Evolutionary conservation across 202 grass and related monocot genomes (phyloP).

Genomic region (Elaeis oleifera): DNA sequence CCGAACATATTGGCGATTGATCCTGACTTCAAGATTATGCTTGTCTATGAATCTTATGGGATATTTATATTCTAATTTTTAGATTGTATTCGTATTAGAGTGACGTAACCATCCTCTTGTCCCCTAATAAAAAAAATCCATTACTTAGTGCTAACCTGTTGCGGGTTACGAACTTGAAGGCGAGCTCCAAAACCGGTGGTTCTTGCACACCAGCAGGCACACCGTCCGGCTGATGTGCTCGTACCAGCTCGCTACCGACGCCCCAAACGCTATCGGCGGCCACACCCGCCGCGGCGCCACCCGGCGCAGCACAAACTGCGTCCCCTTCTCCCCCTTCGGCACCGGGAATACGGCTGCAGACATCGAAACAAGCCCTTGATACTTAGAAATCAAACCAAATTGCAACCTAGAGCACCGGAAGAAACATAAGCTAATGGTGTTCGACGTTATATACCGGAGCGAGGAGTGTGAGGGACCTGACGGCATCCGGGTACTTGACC

Average conservation of each 20-base stretch:
- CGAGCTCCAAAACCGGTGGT: neutral
- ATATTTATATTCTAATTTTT: too few species aligned
- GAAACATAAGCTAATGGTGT: too few species aligned
- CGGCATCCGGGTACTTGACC: neutral
- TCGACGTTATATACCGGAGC: neutral
- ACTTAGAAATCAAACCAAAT: too few species aligned
- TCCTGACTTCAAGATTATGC: too few species aligned
- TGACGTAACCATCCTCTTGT: too few species aligned
- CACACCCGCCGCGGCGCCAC: conserved; percentile 15
- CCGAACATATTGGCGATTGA: too few species aligned
- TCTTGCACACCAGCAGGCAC: neutral
- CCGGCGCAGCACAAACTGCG: conserved; percentile 3
- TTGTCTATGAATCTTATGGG: too few species aligned
- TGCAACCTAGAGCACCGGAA: too few species aligned
- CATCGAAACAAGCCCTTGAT: too few species aligned
- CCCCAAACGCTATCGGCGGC: conserved; percentile 1
- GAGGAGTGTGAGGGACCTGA: conserved; percentile 3
- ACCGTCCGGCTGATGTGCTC: conserved; percentile 12
- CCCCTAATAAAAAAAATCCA: too few species aligned
- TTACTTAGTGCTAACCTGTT: too few species aligned
- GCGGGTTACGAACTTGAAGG: neutral
- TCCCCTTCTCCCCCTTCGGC: neutral
- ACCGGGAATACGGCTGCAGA: neutral
- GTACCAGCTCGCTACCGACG: conserved; percentile 4
- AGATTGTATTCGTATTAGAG: too few species aligned